These are phyloP conservation scores for Carex scoparia DNA, from an alignment of 176 grass and related monocot species.

Conservation along the genomic window DNA sequence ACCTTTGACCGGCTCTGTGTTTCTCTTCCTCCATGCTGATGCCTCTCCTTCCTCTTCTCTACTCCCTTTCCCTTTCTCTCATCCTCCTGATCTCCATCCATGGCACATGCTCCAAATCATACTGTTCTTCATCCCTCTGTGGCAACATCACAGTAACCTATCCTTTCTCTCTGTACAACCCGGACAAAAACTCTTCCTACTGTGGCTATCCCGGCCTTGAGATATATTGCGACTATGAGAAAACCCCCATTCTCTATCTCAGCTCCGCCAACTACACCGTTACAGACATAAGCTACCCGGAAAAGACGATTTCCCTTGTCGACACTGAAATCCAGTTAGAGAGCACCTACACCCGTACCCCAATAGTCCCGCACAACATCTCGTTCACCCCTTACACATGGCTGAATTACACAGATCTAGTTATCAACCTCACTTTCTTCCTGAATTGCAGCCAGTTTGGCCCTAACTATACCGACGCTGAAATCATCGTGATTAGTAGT, in stretches of 20 bases:
- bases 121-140: background rate
- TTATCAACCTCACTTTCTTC: conserved; percentile 19
- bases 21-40: background rate
- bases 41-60: background rate
- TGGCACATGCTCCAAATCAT: background rate
- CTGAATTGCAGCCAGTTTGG: background rate
- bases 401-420: conserved; percentile 14
- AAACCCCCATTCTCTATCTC: conserved; percentile 27
- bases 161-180: conserved; percentile 41
- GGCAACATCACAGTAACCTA: conserved; percentile 29
- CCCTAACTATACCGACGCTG: background rate
- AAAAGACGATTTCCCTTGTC: conserved; percentile 17
- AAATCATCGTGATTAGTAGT: background rate
- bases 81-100: background rate
- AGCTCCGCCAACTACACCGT: conserved; percentile 32
- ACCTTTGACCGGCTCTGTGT: background rate
- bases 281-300: background rate
- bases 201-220: conserved; percentile 42
- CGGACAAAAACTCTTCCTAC: background rate
- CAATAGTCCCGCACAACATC: background rate
- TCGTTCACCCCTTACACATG: background rate
- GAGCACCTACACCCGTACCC: background rate
- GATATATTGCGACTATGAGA: conserved; percentile 33
- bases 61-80: background rate
- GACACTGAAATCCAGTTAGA: conserved; percentile 21